Evolutionary conservation across 176 grass and related monocot species (phyloP), one percentile per base, ranked within the genome.

Genomic region (Carex littledalei): DNA sequence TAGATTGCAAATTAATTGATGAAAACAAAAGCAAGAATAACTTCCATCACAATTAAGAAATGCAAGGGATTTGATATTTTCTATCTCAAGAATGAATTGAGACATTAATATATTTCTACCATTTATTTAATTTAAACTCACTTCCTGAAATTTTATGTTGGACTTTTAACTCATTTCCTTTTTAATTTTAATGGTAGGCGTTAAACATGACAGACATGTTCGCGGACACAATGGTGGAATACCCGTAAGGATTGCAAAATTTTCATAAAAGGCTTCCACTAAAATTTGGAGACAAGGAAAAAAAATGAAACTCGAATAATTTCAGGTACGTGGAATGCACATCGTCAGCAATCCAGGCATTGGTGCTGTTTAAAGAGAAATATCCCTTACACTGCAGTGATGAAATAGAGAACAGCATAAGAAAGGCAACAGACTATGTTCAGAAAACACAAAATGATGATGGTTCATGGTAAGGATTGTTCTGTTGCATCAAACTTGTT

Each of bases 171-270:
- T 63, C 15, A 75, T 75, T 41, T 16, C 63, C 55, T 43, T 69
- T 22, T 47, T 8, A 86, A 64, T 55, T 69, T 64, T 82, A 20
- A 84, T 74, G 50, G 13, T 85, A 94, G 93, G 77, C 71, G 56
- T 86, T 94, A 31, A 94, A 94, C 70, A 85, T 91, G 88, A 90
- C 93, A 70, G 93, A 94, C 54, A 94, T 92, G 71, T 92, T 92
- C 43, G 81, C 69, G 12, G 90, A 92, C 60, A 62, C 87, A 26
- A 92, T 94, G 84, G 84, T 94, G 56, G 93, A 94, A 41, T 87
- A 89, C 90, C 79, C 86, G 93, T 94, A 92, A 90, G 90, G 52
- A 21, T 43, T 57, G 3, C 74, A 78, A 78, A 78, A 31, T 78
- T 32, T 57, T 12, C 45, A 54, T 31, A 72, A 72, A 41, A 75